Base-by-base conservation (phyloP, 164 flowering plant species). In the Macadamia integrifolia region DNA sequence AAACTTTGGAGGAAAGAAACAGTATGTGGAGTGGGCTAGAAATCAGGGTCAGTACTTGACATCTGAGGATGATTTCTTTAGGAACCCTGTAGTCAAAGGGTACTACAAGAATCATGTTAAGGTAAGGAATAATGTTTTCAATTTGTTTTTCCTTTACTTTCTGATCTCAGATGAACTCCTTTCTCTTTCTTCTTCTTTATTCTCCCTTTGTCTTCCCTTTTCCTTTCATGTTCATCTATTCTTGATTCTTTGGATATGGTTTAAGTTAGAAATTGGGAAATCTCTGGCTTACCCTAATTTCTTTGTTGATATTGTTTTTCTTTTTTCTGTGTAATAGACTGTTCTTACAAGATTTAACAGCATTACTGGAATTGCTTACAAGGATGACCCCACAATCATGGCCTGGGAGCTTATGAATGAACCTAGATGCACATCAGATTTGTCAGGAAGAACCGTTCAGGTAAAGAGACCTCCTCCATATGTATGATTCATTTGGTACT, bases 391-490 rank as follows among this genome's bases (percentile, higher is more conserved):
- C 12, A 73, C 67, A 83, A 91, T 89, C 43, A 89, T 90, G 92
- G 91, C 98, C 0, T 93, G 98, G 98, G 97, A 93, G 78, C 96
- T 93, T 32, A 89, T 93, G 82, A 93, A 93, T 78, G 97, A 93
- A 76, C 95, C 98, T 6, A 84, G 91, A 75, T 91, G 95, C 80
- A 73, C 82, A 49, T 81, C 90, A 9, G 98, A 90, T 75, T 82
- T 85, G 42, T 88, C 97, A 43, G 97, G 96, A 60, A 86, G 84
- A 61, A 85, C 87, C 50, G 73, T 89, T 72, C 94, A 91, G 94
- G 94, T 85, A 7, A 62, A 28, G 17, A 35, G 3, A 44, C 40
- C 12, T 64, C 4, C 18, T 43, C 1, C 50, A 46, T 46, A 8
- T 8, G 13, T 23, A 8, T 46, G 3, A 46, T 46, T 46, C 50